Evolutionary conservation across 192 early-diverging fungal species (phyloP), one percentile per base, ranked within the genome.

Genomic region (Coemansia sp.): DNA sequence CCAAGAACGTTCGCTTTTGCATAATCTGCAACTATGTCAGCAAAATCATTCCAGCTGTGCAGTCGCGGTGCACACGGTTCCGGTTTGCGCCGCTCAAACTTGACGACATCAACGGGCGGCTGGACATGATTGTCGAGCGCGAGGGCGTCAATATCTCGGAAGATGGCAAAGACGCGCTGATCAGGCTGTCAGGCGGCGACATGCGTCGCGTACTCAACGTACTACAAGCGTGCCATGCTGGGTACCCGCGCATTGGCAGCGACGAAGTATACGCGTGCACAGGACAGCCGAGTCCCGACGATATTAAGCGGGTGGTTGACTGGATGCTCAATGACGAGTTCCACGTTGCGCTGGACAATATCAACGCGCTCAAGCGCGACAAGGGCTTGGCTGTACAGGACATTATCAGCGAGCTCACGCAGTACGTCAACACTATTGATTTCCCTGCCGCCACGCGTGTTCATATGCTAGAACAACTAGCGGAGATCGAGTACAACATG

Each of bases 1-100:
- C 97, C 15, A 85, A 87, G 39, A 99, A 98, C 65, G 95, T 98
- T 7, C 88, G 97, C 2, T 99, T 99, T 70, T 99, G 97, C 75
- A 92, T 99, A 57, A 96, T 99, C 59, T 98, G 96, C 85, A 99
- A 99, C 78, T 97, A 99, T 71, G 94, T 95, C 24, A 88, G 88
- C 76, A 97, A 96, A 71, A 97, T 99, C 43, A 96, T 95, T 51
- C 96, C 97, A 5, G 97, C 97, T 2, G 79, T 97, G 29, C 97
- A 98, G 73, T 98, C 97, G 32, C 90, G 97, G n/a, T 99, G 97
- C 83, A 99, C 97, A 12, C 79, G 93, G 35, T 98, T 99, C 76
- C 83, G 96, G 54, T 99, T 99, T 82, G 86, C 89, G 12, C 97
- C 97, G 2, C 83, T 99, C 27, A 82, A 88, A 55, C 64, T 85